phyloP scores from a whole-genome alignment of 345 rosid genomes.

The Clarkia xantiana region DNA sequence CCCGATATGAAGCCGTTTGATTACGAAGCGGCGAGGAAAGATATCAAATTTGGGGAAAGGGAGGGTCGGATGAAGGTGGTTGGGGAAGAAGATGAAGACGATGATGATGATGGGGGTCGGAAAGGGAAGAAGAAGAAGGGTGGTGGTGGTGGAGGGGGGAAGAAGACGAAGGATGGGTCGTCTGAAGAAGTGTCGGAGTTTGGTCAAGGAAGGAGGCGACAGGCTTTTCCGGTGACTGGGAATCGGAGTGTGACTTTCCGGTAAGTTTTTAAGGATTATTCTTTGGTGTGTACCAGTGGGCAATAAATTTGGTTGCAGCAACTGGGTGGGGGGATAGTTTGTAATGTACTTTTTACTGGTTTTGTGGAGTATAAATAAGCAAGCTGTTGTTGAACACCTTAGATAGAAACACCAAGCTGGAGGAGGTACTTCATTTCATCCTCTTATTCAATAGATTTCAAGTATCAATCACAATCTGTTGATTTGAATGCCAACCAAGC shows the following conservation, averaged over 20 bases:
- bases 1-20: slow-evolving; percentile 42
- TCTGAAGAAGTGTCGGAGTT: slow-evolving; percentile 14
- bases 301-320: too few species aligned
- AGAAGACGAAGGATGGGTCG: slow-evolving; percentile 23
- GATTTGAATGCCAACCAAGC: too few species aligned
- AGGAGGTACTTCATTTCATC: too few species aligned
- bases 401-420: too few species aligned
- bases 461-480: too few species aligned
- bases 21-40: slow-evolving; percentile 42
- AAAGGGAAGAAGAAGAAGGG: neutral
- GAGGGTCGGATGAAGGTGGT: slow-evolving; percentile 3
- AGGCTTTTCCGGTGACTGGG: slow-evolving; percentile 57
- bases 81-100: slow-evolving; percentile 4
- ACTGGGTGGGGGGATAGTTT: too few species aligned
- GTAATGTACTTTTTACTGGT: too few species aligned
- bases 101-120: slow-evolving; percentile 1
- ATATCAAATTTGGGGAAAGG: slow-evolving; percentile 19
- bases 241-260: slow-evolving; percentile 56
- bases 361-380: too few species aligned
- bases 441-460: too few species aligned
- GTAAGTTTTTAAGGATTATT: too few species aligned
- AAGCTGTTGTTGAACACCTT: too few species aligned
- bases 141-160: slow-evolving; percentile 7
- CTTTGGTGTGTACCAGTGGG: too few species aligned
- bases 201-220: slow-evolving; percentile 34